Base-by-base conservation (phyloP, 1,139 yeast genomes). In the Candida sanyaensis region DNA sequence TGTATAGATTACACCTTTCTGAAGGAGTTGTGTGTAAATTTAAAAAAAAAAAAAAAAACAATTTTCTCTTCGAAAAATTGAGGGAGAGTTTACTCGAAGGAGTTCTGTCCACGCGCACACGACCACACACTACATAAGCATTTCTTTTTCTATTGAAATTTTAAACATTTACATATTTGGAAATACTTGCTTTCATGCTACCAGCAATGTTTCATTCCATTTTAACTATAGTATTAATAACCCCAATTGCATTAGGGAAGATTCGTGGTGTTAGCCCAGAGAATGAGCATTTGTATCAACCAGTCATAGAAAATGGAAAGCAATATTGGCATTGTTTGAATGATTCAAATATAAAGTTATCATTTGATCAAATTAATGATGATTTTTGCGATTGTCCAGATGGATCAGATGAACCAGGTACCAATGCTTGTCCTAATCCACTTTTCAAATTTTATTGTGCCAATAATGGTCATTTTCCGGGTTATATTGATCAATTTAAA, bases 391-490 rank as follows among this genome's bases (percentile, higher is more conserved):
- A 93, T 63, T 93, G 99, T 69, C 97, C 98, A 0, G 99, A 93
- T 66, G 99, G 99, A 0, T 85, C 95, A 3, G 99, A 93, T 65
- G 99, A 93, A 64, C 97, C 98, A 0, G 97, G 97, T 0, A 93
- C 98, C 1, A 75, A 87, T 45, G 97, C 97, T 0, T 93, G 98
- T 64, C 70, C 68, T 1, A 56, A 56, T 6, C 53, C 69, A 1
- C 72, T 74, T 11, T 75, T 77, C 11, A 53, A 55, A 43, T 93
- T 91, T 59, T 91, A 83, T 65, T 93, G 99, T 68, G 79, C 69
- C 24, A 95, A 95, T 59, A 71, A 75, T 43, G 97, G 96, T 2
- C 88, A 84, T 57, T 60, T 71, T 12, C 80, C 86, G 1, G 69
- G 70, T 39, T 81, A 71, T 52, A 74, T 88, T 34, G 84, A 85